phyloP scores from a whole-genome alignment of 768 basidiomycete species.

The Boletales sp. region DNA sequence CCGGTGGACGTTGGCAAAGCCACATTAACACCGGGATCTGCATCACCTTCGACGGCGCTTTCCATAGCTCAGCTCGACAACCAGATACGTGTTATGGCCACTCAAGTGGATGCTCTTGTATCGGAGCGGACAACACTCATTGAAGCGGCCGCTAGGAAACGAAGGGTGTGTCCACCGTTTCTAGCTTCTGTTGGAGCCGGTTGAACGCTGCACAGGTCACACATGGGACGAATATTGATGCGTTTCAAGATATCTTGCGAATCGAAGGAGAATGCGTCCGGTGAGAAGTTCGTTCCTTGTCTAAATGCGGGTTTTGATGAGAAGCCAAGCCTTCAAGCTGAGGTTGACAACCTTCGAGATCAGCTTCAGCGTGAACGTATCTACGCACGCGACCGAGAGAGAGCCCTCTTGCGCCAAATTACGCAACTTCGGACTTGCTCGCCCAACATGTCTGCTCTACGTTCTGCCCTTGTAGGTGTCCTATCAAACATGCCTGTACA shows the following conservation, averaged over 20 bases:
- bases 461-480: too few species aligned
- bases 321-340: constrained; percentile 31
- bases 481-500: too few species aligned
- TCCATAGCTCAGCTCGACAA: constrained; percentile 32
- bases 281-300: constrained; percentile 18
- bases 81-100: constrained; percentile 34
- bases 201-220: constrained; percentile 6
- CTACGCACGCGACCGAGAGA: constrained; percentile 30
- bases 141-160: constrained; percentile 18
- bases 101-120: constrained; percentile 35
- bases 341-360: constrained; percentile 25
- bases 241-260: constrained; percentile 22
- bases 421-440: constrained; percentile 8
- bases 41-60: constrained; percentile 7
- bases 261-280: constrained; percentile 35
- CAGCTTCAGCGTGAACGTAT: constrained; percentile 26
- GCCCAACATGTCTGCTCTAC: background rate
- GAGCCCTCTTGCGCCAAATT: constrained; percentile 32
- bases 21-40: background rate
- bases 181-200: background rate
- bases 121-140: constrained; percentile 34
- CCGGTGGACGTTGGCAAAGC: background rate
- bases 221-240: constrained; percentile 12
- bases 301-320: background rate
- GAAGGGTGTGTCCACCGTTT: constrained; percentile 16